Evolutionary conservation across 495 filamentous ascomycete genomes (phyloP).

Genomic region (Monascus purpureus): DNA sequence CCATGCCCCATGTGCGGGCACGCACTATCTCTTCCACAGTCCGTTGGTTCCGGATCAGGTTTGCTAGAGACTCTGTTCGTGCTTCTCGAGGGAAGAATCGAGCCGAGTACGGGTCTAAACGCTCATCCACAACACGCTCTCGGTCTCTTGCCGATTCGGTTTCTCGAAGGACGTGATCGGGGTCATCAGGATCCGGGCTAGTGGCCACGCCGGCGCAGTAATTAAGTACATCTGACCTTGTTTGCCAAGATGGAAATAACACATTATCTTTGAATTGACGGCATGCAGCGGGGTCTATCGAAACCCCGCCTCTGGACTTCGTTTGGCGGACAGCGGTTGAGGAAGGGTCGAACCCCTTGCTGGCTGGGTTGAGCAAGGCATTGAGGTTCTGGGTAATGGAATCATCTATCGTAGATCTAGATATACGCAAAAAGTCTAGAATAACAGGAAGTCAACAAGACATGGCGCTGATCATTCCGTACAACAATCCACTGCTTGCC

Average conservation of each 20-base stretch:
- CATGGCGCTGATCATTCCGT: slow-evolving; percentile 6
- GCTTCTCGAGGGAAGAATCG: slow-evolving; percentile 74
- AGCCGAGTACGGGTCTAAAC: slow-evolving; percentile 82
- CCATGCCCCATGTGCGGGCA: slow-evolving; percentile 64
- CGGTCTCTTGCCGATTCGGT: slow-evolving; percentile 54
- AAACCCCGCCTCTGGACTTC: slow-evolving; percentile 20
- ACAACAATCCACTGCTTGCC: neutral
- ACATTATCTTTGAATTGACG: slow-evolving; percentile 60
- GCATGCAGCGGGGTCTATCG: slow-evolving; percentile 50
- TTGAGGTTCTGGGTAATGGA: slow-evolving; percentile 89
- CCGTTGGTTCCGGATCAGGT: slow-evolving; percentile 66
- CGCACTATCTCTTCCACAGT: slow-evolving; percentile 81
- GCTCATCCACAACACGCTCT: slow-evolving; percentile 72
- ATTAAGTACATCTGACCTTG: slow-evolving; percentile 67
- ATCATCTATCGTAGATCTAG: slow-evolving; percentile 77
- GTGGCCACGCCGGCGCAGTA: slow-evolving; percentile 88
- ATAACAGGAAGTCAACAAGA: slow-evolving; percentile 2
- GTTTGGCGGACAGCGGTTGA: slow-evolving; percentile 51
- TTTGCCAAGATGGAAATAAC: slow-evolving; percentile 81
- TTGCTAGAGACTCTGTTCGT: slow-evolving; percentile 69
- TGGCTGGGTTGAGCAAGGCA: slow-evolving; percentile 66
- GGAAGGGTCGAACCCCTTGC: slow-evolving; percentile 60
- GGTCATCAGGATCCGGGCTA: slow-evolving; percentile 76
- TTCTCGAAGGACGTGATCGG: slow-evolving; percentile 55
- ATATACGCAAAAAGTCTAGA: slow-evolving; percentile 84